Evolutionary conservation across 768 basidiomycete species (phyloP), one percentile per base, ranked within the genome.

Genomic region (Tylopilus cervinicoccineus): DNA sequence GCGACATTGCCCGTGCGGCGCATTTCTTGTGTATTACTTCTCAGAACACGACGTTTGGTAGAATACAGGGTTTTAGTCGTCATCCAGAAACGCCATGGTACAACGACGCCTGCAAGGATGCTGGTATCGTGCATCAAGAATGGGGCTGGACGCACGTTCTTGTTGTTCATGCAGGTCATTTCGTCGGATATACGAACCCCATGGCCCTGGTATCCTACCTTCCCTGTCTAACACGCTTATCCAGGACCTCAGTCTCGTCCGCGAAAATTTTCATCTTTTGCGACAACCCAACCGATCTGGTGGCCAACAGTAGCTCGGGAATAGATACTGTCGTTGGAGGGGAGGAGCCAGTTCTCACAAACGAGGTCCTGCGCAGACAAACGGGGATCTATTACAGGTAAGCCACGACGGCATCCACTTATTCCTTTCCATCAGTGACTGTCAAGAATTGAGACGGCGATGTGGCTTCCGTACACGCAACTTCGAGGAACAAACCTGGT

Each of bases 41-140:
- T 0, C 43, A 87, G 83, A 89, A 89, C 56, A 86, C 85, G 22
- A 87, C 87, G 0, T 89, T 88, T 54, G 86, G 84, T 22, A 86
- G 84, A 6, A 80, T 82, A 36, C 83, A 80, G 64, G 87, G 87
- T 4, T 89, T 89, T 62, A 80, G 82, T 4, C 72, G 78, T 39
- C 73, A 76, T 48, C 87, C 87, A 0, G 75, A 80, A 3, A 88
- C 87, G 0, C 76, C 80, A 0, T 88, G 85, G 84, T 68, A 65
- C 45, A 79, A 81, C 43, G 82, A 85, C 44, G 58, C 63, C 2
- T 79, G 80, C 12, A 68, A 78, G 45, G 75, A 79, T 46, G 83
- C 79, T 0, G 87, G 86, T 0, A 80, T 86, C 27, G 73, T 88
- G 16, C 84, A 86, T 57, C 85, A 86, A 63, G 87, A 88, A 64